Evolutionary conservation across 768 basidiomycete genomes (phyloP), one percentile per base, ranked within the genome.

Genomic region (Psilocybe subaeruginosa): DNA sequence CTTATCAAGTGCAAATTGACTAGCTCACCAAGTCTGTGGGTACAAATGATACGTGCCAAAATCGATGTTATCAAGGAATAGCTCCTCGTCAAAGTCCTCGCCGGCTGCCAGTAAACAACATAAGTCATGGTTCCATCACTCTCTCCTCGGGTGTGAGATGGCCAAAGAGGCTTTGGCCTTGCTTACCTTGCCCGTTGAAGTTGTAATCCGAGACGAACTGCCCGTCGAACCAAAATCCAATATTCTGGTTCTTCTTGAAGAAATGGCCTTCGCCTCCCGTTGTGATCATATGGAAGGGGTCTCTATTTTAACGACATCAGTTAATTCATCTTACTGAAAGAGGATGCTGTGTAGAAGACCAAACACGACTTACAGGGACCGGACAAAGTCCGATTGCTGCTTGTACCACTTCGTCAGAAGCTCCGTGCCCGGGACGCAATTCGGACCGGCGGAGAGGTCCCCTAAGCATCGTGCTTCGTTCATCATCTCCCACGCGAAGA

Each of bases 401-500:
- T 78, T 73, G 63, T 85, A 86, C 83, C 83, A 86, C 9, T 76
- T 79, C 31, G 72, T 73, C 27, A 85, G 68, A 0, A 79, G 75
- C 37, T 79, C 76, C 1, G 80, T 78, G 14, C 80, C 80, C 39
- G 84, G 76, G 8, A 78, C 76, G 65, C 85, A 86, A 31, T 70
- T 68, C 3, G 85, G 76, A 9, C 83, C 80, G 3, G 76, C 73
- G 4, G 81, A 78, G n/a, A 85, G 76, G 56, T 86, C 83, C 9
- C 83, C 79, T 12, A 79, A 69, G 67, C 83, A 86, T 9, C 84
- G 77, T 4, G 84, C 84, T 62, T 85, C 85, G 60, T 85, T 87
- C 74, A 84, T 81, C 37, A 85, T 78, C 67, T 87, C 85, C 84
- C 85, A 86, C 1, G 77, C 84, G 59, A 87, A 78, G 56, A 87